Evolutionary conservation across 805 yeast species (phyloP).

Genomic region (Limtongia smithiae): DNA sequence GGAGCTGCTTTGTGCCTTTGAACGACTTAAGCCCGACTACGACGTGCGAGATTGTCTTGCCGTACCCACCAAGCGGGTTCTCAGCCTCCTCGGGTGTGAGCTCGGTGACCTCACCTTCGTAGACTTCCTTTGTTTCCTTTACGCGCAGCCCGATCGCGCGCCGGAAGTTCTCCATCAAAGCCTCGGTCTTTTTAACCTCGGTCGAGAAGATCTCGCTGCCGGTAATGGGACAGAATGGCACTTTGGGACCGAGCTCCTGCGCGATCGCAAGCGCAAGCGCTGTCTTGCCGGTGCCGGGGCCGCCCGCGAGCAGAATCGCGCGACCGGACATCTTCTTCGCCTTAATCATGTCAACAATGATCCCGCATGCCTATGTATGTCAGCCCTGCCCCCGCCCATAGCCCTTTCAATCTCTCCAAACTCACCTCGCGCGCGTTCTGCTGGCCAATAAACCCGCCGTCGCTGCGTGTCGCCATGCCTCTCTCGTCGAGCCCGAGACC

Average conservation of each 20-base stretch:
- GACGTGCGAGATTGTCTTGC: slow-evolving; percentile 92
- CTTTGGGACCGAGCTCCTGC: slow-evolving; percentile 94
- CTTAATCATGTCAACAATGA: slow-evolving; percentile 88
- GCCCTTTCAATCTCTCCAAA: background rate
- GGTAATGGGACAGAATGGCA: slow-evolving; percentile 95
- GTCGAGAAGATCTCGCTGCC: slow-evolving; percentile 92
- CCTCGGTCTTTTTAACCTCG: slow-evolving; percentile 96
- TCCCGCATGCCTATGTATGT: slow-evolving; percentile 71
- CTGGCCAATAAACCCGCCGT: slow-evolving; percentile 87
- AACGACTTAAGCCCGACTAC: slow-evolving; percentile 92
- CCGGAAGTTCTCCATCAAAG: slow-evolving; percentile 93
- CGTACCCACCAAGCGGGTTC: slow-evolving; percentile 91
- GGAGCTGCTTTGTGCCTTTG: slow-evolving; percentile 91
- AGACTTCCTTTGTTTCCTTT: slow-evolving; percentile 95
- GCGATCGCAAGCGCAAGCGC: slow-evolving; percentile 95
- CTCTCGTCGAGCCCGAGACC: slow-evolving; percentile 92
- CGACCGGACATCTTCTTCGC: slow-evolving; percentile 91
- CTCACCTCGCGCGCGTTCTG: slow-evolving; percentile 49
- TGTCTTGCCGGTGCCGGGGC: slow-evolving; percentile 98
- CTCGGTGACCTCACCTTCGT: slow-evolving; percentile 98
- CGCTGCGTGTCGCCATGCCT: slow-evolving; percentile 76
- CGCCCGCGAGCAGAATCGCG: slow-evolving; percentile 93
- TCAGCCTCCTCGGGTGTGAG: slow-evolving; percentile 94
- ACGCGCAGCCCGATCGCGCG: slow-evolving; percentile 94
- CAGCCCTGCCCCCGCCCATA: background rate